Evolutionary conservation across 805 yeast genomes (phyloP), one percentile per base, ranked within the genome.

Genomic region (Lachancea sp.): DNA sequence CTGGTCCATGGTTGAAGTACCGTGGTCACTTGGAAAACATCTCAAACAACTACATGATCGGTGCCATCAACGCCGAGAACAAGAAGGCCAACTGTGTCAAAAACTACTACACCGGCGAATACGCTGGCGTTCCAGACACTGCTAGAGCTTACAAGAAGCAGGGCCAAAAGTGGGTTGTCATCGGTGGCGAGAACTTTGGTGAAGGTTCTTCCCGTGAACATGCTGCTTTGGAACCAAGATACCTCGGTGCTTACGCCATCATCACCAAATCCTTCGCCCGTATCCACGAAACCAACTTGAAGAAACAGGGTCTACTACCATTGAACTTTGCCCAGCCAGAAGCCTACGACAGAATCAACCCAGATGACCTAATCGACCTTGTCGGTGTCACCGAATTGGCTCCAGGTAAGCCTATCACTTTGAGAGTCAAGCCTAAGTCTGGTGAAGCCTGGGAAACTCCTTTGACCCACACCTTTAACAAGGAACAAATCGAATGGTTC

Each of bases 1-100:
- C 99, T 67, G 99, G 99, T 75, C 97, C 98, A 67, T 91, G 99
- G 99, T 85, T 91, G 80, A 91, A 91, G 78, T 91, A 91, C 91
- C 87, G 97, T 79, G 99, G 99, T 74, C 99, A 91, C 77, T 79
- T 91, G 76, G 91, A 89, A 77, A 91, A 91, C 83, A 93, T 91
- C 67, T 89, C 97, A 58, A 89, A 91, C 81, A 91, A 93, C 80
- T 91, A 93, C 77, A 90, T 91, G 96, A 91, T 91, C 78, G 99
- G 99, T 78, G 98, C 98, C 58, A 90, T 82, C 69, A 91, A 91
- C 74, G 90, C 90, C 66, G 97, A 85, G 75, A 91, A 91, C 73
- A 85, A 82, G 57, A 87, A 91, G 79, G 95, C 95, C 56, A 91
- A 91, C 86, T 73, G 74, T 62, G 81, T 93, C 57, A 85, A 78